Conservation (phyloP, 2,329 filamentous ascomycete genomes). For the Colletotrichum orbiculare region DNA sequence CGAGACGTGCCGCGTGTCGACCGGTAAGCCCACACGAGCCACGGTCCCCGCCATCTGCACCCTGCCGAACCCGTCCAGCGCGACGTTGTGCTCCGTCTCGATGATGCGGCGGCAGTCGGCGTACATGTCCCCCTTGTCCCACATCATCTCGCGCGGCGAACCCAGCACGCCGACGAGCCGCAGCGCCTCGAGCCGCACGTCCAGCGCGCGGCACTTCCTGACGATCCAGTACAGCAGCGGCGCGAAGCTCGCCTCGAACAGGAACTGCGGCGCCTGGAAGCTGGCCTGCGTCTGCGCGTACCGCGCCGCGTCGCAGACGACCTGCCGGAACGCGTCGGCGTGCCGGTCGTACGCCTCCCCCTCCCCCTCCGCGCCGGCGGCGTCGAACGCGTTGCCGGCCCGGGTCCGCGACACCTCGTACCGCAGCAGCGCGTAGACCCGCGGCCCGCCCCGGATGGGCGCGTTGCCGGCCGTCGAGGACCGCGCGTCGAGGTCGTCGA, state of each 20-base stretch:
- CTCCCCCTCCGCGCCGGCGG: not conserved
- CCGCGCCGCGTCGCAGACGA: slow-evolving; percentile 46
- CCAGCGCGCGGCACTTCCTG: slow-evolving; percentile 40
- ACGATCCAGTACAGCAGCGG: slow-evolving; percentile 11
- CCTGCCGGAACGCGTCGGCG: slow-evolving; percentile 38
- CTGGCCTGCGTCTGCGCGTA: slow-evolving; percentile 1
- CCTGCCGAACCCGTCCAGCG: not conserved
- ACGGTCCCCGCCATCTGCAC: not conserved
- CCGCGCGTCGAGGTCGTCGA: slow-evolving; percentile 9
- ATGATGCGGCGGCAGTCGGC: slow-evolving; percentile 18
- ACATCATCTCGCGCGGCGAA: slow-evolving; percentile 37
- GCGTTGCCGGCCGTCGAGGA: not conserved
- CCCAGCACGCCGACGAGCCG: slow-evolving; percentile 39
- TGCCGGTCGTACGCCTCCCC: not conserved
- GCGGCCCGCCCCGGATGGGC: not conserved
- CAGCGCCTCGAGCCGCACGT: slow-evolving; percentile 51
- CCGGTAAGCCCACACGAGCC: not conserved
- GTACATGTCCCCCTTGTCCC: slow-evolving; percentile 6
- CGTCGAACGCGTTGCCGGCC: slow-evolving; percentile 2
- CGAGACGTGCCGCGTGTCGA: not conserved
- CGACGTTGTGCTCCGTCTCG: slow-evolving; percentile 26
- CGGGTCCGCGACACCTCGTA: not conserved
- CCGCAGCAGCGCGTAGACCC: not conserved
- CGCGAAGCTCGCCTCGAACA: slow-evolving; percentile 1
- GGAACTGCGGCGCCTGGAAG: not conserved